Conservation (phyloP, 2,329 filamentous ascomycete genomes). For the Apiospora malaysiana region DNA sequence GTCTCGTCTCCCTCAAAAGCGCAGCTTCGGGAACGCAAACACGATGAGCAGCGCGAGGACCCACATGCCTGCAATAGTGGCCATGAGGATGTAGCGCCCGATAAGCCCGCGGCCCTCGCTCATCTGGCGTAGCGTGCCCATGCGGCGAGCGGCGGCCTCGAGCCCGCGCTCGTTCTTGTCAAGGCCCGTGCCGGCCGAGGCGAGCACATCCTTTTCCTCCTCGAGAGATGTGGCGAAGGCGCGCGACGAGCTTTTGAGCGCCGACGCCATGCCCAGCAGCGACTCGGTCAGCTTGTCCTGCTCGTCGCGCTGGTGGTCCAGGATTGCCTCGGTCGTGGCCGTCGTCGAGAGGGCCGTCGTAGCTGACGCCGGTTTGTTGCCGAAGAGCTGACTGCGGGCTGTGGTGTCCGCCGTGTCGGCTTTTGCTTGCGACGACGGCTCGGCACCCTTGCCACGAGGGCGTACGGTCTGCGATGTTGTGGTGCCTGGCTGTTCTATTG, state of each 20-base stretch:
- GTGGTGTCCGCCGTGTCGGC: constrained; percentile 29
- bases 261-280: constrained; percentile 78
- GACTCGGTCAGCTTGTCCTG: constrained; percentile 84
- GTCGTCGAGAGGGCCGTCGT: constrained; percentile 47
- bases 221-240: constrained; percentile 76
- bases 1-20: constrained; percentile 64
- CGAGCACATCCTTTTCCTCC: constrained; percentile 72
- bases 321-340: constrained; percentile 70
- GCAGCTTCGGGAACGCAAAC: constrained; percentile 84
- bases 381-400: constrained; percentile 52
- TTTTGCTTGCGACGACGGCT: background rate
- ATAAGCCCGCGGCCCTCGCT: constrained; percentile 89
- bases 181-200: constrained; percentile 74
- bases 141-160: constrained; percentile 75
- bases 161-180: constrained; percentile 78
- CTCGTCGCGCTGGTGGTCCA: constrained; percentile 78
- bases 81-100: constrained; percentile 84
- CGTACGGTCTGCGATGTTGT: constrained; percentile 41
- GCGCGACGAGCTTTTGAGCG: constrained; percentile 77
- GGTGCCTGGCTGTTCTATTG: constrained; percentile 28
- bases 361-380: constrained; percentile 41
- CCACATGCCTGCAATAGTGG: constrained; percentile 83
- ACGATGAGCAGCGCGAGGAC: constrained; percentile 79
- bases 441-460: constrained; percentile 11
- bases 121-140: constrained; percentile 79